Evolutionary conservation across 257 asterid species (phyloP).

Genomic region (Solanum medicagineum): DNA sequence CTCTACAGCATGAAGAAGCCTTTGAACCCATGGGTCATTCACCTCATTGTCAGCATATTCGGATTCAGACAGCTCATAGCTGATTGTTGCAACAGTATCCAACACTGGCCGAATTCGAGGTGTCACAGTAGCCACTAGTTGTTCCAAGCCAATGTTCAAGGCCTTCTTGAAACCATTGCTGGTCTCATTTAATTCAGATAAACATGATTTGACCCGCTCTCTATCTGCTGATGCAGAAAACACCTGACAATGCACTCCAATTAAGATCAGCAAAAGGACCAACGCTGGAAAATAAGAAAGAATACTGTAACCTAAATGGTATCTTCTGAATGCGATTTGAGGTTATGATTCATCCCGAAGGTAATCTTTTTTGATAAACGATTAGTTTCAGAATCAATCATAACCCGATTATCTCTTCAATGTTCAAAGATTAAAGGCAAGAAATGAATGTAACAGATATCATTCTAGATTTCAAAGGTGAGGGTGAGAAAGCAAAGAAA

Average conservation of each 20-base stretch:
- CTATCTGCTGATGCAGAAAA: constrained; percentile 76
- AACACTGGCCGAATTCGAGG: constrained; percentile 78
- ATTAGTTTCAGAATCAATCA: background rate
- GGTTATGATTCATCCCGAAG: background rate
- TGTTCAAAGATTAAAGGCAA: background rate
- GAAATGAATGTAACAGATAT: background rate
- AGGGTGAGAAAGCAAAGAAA: background rate
- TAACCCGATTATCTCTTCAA: background rate
- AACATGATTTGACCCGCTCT: constrained; percentile 79
- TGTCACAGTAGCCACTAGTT: constrained; percentile 60
- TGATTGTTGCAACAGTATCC: constrained; percentile 77
- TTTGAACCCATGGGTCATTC: constrained; percentile 96
- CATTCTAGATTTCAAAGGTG: background rate
- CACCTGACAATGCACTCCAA: constrained; percentile 28
- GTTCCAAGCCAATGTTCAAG: constrained; percentile 64
- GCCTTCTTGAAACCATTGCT: constrained; percentile 74
- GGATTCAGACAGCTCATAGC: constrained; percentile 85
- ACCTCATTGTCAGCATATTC: constrained; percentile 95
- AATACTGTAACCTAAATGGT: background rate
- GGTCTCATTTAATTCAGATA: constrained; percentile 79
- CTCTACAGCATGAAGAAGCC: constrained; percentile 91
- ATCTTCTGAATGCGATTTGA: background rate
- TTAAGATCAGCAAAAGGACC: background rate
- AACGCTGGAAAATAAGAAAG: background rate
- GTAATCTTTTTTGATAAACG: background rate